Evolutionary conservation across 306 rosid genomes (phyloP).

Genomic region (Inga leiocalycina): DNA sequence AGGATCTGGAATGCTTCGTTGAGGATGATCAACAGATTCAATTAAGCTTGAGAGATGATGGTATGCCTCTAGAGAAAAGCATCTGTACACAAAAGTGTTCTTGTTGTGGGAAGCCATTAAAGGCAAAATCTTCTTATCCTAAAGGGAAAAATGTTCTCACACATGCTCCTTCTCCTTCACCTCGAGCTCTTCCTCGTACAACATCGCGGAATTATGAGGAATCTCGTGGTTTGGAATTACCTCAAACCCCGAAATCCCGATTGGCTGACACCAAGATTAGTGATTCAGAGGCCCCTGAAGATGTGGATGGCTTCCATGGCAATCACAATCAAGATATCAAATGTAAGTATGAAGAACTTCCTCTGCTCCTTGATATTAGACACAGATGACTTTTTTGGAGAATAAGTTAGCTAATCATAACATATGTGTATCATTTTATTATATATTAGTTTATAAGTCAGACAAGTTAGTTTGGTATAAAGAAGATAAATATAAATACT

Average conservation of each 20-base stretch:
- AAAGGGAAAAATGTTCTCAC: constrained; percentile 43
- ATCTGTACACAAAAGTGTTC: constrained; percentile 45
- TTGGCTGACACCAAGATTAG: constrained; percentile 48
- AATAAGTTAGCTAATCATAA: too few relatives aligned
- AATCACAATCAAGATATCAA: constrained; percentile 23
- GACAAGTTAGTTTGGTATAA: too few relatives aligned
- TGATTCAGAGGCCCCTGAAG: constrained; percentile 45
- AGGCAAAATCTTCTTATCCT: constrained; percentile 43
- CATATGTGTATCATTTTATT: too few relatives aligned
- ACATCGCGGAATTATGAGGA: constrained; percentile 34
- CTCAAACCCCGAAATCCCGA: constrained; percentile 37
- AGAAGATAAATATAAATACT: too few relatives aligned
- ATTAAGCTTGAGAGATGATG: constrained; percentile 55
- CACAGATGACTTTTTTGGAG: too few relatives aligned
- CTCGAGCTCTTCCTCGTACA: constrained; percentile 48
- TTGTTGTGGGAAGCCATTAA: constrained; percentile 76
- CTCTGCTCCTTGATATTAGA: too few relatives aligned
- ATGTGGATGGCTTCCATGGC: constrained; percentile 36
- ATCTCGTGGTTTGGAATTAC: constrained; percentile 40
- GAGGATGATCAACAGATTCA: constrained; percentile 65
- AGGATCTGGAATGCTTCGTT: constrained; percentile 76
- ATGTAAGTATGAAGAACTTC: constrained; percentile 44
- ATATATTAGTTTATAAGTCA: too few relatives aligned
- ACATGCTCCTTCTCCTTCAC: constrained; percentile 71
- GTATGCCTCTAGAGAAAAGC: constrained; percentile 37